These are phyloP conservation scores for Agaricus bisporus DNA, from an alignment of 768 basidiomycete species.

Conservation along the genomic window DNA sequence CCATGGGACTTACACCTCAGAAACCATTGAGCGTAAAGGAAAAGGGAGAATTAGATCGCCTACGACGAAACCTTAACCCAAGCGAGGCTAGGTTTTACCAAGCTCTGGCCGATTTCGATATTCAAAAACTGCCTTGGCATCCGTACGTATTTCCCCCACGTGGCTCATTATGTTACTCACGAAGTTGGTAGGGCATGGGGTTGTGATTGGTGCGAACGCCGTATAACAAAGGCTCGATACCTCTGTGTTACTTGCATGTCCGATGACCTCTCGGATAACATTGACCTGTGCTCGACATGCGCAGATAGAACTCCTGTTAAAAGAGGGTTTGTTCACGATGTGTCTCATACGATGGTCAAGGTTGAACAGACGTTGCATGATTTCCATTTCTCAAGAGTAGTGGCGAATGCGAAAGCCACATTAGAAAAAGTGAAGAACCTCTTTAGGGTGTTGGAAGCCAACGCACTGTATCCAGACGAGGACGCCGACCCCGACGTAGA, in stretches of 20 bases:
- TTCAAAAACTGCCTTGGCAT: conserved; percentile 28
- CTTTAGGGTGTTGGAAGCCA: conserved; percentile 19
- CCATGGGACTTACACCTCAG: conserved; percentile 25
- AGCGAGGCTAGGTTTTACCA: conserved; percentile 29
- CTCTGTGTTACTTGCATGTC: conserved; percentile 26
- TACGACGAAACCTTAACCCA: conserved; percentile 24
- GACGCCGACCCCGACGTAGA: neutral
- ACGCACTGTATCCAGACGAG: neutral
- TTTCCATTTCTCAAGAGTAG: conserved; percentile 19
- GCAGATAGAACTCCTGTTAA: conserved; percentile 22
- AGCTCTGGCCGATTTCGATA: conserved; percentile 25
- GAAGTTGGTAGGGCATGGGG: conserved; percentile 19
- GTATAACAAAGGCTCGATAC: conserved; percentile 24
- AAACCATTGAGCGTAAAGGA: conserved; percentile 20
- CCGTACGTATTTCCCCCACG: conserved; percentile 17
- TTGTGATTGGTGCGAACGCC: conserved; percentile 26
- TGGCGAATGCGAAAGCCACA: conserved; percentile 18
- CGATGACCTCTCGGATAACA: conserved; percentile 28
- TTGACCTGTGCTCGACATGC: conserved; percentile 25
- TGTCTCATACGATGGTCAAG: conserved; percentile 23
- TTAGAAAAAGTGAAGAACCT: conserved; percentile 20
- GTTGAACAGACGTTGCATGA: conserved; percentile 28
- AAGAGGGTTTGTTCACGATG: conserved; percentile 24
- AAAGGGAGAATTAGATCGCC: conserved; percentile 22
- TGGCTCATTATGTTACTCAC: neutral